Evolutionary conservation across 225 moss, liverwort and hornwort genomes (phyloP).

Genomic region (Lunularia cruciata): DNA sequence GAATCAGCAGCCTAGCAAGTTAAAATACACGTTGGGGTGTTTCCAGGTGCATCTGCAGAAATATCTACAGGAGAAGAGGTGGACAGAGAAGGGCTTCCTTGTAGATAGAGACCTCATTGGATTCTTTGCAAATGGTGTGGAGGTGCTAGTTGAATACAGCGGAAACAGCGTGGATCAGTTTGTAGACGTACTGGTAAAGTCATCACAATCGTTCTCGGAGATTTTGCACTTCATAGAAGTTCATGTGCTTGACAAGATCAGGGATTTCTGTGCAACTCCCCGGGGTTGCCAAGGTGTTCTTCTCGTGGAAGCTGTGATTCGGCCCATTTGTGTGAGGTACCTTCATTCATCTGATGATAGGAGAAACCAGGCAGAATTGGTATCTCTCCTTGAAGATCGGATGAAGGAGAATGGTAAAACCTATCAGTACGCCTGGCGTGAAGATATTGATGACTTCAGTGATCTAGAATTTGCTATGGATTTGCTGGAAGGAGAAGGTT

Average conservation of each 20-base stretch:
- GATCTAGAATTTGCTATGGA: slow-evolving; percentile 32
- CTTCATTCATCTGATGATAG: slow-evolving; percentile 52
- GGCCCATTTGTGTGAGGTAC: slow-evolving; percentile 57
- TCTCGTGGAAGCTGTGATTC: slow-evolving; percentile 60
- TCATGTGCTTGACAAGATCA: slow-evolving; percentile 37
- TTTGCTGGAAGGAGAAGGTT: slow-evolving; percentile 10
- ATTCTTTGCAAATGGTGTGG: slow-evolving; percentile 56
- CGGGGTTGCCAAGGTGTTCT: slow-evolving; percentile 73
- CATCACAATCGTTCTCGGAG: slow-evolving; percentile 46
- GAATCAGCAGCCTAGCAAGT: not conserved
- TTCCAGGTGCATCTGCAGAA: slow-evolving; percentile 63
- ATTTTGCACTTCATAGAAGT: slow-evolving; percentile 51
- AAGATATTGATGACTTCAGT: slow-evolving; percentile 56
- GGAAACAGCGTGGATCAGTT: slow-evolving; percentile 52
- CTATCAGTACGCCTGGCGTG: slow-evolving; percentile 61
- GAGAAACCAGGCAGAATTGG: slow-evolving; percentile 48
- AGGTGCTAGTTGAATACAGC: slow-evolving; percentile 66
- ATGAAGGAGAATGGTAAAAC: slow-evolving; percentile 44
- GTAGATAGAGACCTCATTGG: slow-evolving; percentile 45
- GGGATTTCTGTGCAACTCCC: slow-evolving; percentile 65
- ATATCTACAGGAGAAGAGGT: slow-evolving; percentile 22
- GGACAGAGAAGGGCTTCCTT: slow-evolving; percentile 26
- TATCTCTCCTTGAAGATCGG: slow-evolving; percentile 41
- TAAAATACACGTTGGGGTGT: not conserved
- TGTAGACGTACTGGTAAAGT: slow-evolving; percentile 58